phyloP scores from a whole-genome alignment of 2,329 filamentous ascomycete species.

The Chalaropsis ovoidea region DNA sequence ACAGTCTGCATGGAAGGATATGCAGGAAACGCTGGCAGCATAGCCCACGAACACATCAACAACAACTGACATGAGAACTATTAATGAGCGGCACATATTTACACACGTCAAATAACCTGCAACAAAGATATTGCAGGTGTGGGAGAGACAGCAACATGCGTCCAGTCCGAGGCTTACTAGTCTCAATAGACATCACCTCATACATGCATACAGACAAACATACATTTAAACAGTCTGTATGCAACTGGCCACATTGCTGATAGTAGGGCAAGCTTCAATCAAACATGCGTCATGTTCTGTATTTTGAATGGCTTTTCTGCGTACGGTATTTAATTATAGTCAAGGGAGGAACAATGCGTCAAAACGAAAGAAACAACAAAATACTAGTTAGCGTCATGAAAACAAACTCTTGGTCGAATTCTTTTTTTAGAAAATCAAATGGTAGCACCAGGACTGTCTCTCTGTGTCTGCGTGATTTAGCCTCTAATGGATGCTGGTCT shows the following conservation, averaged over 20 bases:
- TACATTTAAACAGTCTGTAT: background rate
- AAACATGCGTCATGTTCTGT: conserved; percentile 12
- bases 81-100: background rate
- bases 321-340: conserved; percentile 3
- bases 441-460: background rate
- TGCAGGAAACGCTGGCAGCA: no score
- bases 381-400: background rate
- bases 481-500: background rate
- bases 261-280: background rate
- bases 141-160: background rate
- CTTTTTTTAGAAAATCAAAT: background rate
- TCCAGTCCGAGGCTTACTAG: background rate
- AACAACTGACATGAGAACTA: background rate
- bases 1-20: no score
- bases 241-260: background rate
- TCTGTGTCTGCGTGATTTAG: background rate
- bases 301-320: background rate
- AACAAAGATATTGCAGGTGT: background rate
- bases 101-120: background rate
- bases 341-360: background rate
- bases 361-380: background rate
- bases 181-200: background rate
- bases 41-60: no score
- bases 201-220: background rate
- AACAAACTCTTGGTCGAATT: background rate